Evolutionary conservation across 768 basidiomycete genomes (phyloP).

Genomic region (Xerocomellus chrysenteron): DNA sequence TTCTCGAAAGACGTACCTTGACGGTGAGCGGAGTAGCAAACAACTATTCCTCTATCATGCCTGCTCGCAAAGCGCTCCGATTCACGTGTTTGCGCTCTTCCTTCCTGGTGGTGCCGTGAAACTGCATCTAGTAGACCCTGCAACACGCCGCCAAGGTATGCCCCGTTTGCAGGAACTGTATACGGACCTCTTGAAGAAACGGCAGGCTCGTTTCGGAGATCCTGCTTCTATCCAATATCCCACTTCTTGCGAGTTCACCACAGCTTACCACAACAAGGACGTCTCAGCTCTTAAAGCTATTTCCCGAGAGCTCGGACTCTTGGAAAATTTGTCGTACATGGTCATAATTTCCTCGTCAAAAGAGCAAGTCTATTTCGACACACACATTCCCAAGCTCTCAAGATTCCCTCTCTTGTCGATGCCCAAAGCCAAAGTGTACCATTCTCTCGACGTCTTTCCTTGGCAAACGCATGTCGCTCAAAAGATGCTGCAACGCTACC

Average conservation of each 20-base stretch:
- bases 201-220: slow-evolving; percentile 39
- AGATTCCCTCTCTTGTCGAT: slow-evolving; percentile 89
- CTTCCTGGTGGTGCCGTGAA: slow-evolving; percentile 66
- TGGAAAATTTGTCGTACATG: slow-evolving; percentile 71
- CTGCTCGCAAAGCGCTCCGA: slow-evolving; percentile 62
- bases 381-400: slow-evolving; percentile 61
- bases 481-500: slow-evolving; percentile 83
- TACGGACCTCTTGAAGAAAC: slow-evolving; percentile 55
- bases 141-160: slow-evolving; percentile 81
- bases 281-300: slow-evolving; percentile 79
- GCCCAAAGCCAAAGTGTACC: slow-evolving; percentile 74
- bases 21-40: slow-evolving; percentile 65
- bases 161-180: slow-evolving; percentile 77
- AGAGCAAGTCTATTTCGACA: slow-evolving; percentile 81
- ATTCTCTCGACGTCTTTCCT: slow-evolving; percentile 76
- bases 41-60: slow-evolving; percentile 91
- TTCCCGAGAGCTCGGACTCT: slow-evolving; percentile 77
- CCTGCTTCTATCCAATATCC: slow-evolving; percentile 64
- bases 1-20: slow-evolving; percentile 68
- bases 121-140: slow-evolving; percentile 89
- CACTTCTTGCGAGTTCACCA: slow-evolving; percentile 54
- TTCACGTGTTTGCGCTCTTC: slow-evolving; percentile 90
- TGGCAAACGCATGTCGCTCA: slow-evolving; percentile 84
- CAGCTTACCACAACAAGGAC: slow-evolving; percentile 78
- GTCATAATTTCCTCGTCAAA: slow-evolving; percentile 86